Conservation (phyloP, 2,329 filamentous ascomycete species). For the Penicillium nordicum region DNA sequence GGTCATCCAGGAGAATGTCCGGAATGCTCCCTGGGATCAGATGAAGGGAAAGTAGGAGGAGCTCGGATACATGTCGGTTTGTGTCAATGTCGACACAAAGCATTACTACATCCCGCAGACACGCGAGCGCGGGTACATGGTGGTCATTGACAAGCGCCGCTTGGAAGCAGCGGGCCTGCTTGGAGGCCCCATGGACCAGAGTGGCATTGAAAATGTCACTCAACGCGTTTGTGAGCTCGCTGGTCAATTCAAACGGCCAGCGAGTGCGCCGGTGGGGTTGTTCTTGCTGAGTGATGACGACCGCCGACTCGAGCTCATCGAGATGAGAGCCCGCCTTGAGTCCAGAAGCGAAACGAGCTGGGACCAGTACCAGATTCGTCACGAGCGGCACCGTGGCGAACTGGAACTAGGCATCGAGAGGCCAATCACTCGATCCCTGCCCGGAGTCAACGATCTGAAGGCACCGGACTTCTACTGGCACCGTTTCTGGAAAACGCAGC, state of each 20-base stretch:
- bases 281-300: constrained; percentile 60
- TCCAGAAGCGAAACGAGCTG: constrained; percentile 26
- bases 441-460: constrained; percentile 48
- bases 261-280: constrained; percentile 60
- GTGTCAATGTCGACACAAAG: constrained; percentile 61
- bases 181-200: constrained; percentile 34
- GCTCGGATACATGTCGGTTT: constrained; percentile 55
- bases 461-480: constrained; percentile 57
- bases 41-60: constrained; percentile 47
- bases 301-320: constrained; percentile 50
- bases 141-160: constrained; percentile 49
- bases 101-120: constrained; percentile 72
- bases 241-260: constrained; percentile 49
- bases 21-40: constrained; percentile 56
- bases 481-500: constrained; percentile 50
- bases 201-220: not conserved
- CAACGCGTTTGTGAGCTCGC: constrained; percentile 35
- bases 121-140: constrained; percentile 57
- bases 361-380: constrained; percentile 55
- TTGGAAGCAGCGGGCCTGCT: constrained; percentile 20
- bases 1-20: constrained; percentile 71
- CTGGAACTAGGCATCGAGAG: constrained; percentile 52
- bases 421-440: constrained; percentile 60
- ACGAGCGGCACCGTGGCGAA: constrained; percentile 53
- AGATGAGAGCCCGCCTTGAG: constrained; percentile 45